Percentiles rank a stretch among this genome's conserved stretches.
These are phyloP conservation scores for Cercophora sp. DNA, from an alignment of 495 filamentous ascomycete genomes.

Conservation along the genomic window DNA sequence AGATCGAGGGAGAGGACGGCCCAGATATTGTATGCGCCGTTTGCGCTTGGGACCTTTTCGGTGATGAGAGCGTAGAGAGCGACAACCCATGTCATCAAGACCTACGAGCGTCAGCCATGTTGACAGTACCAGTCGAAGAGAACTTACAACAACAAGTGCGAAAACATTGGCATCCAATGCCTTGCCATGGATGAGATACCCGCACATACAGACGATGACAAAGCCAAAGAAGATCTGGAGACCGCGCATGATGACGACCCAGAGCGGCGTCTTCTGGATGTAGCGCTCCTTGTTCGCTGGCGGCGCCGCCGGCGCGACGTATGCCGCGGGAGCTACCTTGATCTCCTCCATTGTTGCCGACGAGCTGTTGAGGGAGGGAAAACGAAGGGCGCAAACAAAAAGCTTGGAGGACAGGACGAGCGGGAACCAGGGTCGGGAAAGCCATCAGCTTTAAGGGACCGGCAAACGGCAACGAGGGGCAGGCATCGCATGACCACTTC, in stretches of 20 bases:
- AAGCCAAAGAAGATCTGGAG: conserved; percentile 38
- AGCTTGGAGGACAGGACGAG: not conserved
- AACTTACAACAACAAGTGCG: conserved; percentile 38
- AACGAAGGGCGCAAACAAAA: not conserved
- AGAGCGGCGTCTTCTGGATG: conserved; percentile 31
- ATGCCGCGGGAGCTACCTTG: not conserved
- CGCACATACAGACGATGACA: conserved; percentile 35
- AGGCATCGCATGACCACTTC: too few relatives aligned
- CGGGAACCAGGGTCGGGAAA: too few relatives aligned
- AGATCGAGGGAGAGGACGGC: conserved; percentile 43
- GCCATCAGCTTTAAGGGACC: too few relatives aligned
- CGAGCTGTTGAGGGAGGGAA: not conserved
- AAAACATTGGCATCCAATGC: conserved; percentile 30
- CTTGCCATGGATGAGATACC: conserved; percentile 41
- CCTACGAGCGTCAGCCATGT: conserved; percentile 19
- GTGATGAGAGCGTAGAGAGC: conserved; percentile 36
- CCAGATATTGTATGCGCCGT: conserved; percentile 41
- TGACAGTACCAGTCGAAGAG: not conserved
- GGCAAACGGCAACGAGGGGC: too few relatives aligned
- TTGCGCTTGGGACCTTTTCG: conserved; percentile 36
- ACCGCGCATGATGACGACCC: conserved; percentile 36
- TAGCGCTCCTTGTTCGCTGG: conserved; percentile 1
- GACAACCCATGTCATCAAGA: conserved; percentile 44
- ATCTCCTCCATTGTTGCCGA: conserved; percentile 5
- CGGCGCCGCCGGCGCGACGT: not conserved